Conservation (phyloP, 2,329 filamentous ascomycete species). For the Neonectria sp. region DNA sequence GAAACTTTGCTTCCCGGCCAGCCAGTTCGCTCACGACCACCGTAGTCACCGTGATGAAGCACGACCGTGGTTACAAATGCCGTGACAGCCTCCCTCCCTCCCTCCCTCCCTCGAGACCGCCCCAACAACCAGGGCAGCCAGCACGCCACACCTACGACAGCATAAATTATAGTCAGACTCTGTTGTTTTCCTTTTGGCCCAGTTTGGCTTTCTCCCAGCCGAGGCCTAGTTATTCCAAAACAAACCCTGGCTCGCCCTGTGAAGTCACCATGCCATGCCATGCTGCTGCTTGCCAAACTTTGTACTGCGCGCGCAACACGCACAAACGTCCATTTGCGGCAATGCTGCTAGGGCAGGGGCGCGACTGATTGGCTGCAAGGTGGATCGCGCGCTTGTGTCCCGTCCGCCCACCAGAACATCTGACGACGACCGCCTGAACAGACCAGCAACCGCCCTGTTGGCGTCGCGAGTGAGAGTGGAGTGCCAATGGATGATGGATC, state of each 20-base stretch:
- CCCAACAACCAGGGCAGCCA: constrained; percentile 2
- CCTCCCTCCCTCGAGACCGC: no score
- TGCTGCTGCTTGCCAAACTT: neutral
- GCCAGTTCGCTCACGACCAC: constrained; percentile 1
- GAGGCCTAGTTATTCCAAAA: constrained; percentile 3
- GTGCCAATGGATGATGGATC: constrained; percentile 15
- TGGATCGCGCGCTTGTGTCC: neutral
- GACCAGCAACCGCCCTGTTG: constrained; percentile 19
- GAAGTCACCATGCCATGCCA: neutral
- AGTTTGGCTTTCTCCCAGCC: neutral
- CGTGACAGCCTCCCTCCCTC: neutral
- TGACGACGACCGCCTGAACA: constrained; percentile 5
- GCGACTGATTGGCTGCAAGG: constrained; percentile 21
- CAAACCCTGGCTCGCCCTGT: constrained; percentile 17
- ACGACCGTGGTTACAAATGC: neutral
- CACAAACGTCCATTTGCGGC: constrained; percentile 24
- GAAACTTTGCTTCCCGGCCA: constrained; percentile 12
- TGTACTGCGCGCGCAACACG: neutral
- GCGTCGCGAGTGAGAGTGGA: neutral
- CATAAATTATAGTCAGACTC: neutral
- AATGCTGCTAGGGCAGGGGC: constrained; percentile 20
- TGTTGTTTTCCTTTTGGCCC: neutral
- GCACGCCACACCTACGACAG: neutral
- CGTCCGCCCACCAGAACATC: constrained; percentile 5
- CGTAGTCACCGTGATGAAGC: neutral